Evolutionary conservation across 306 rosid genomes (phyloP), one percentile per base, ranked within the genome.

Genomic region (Quercus dentata): DNA sequence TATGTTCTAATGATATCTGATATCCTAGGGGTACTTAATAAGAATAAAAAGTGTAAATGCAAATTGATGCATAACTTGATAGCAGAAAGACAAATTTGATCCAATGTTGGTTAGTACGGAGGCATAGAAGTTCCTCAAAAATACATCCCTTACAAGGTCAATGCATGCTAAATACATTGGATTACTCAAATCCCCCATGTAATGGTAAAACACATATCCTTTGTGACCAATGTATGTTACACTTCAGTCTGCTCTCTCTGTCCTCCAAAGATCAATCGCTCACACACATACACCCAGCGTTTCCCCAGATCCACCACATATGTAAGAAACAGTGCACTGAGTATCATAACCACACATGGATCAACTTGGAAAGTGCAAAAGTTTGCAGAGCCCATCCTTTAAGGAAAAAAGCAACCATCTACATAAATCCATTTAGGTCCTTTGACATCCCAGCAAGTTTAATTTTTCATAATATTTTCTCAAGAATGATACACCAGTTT

Each of bases 401-500:
- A 3, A 5, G 14, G 35, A 11, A 33, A 35, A 35, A 49, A 35
- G 19, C 52, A 28, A 28, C 52, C 72, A 3, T 67, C 20, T n/a
- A 38, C 9, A 33, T 25, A 5, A 33, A 19, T 33, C 27, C 18
- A 67, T 18, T 33, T 31, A 21, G 30, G 12, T 10, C 65, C 30
- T 21, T n/a, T n/a, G 5, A 1, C 33, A 23, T 67, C 52, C 56
- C 83, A 85, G 28, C 69, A 35, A 17, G 51, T 15, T 77, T 74
- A 56, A 62, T 76, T 61, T 25, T 65, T 89, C 88, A 96, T 38
- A 44, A 52, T 10, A 80, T 87, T 85, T 85, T 95, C 91, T 95
- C 90, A 20, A 95, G 97, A 87, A 90, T 83, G 81, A 93, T 83
- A 56, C 98, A 91, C 99, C 97, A 95, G 86, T 95, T 95, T 68